Evolutionary conservation across 1,284 basidiomycete species (phyloP).

Genomic region (Boletellus dicymbophilus): DNA sequence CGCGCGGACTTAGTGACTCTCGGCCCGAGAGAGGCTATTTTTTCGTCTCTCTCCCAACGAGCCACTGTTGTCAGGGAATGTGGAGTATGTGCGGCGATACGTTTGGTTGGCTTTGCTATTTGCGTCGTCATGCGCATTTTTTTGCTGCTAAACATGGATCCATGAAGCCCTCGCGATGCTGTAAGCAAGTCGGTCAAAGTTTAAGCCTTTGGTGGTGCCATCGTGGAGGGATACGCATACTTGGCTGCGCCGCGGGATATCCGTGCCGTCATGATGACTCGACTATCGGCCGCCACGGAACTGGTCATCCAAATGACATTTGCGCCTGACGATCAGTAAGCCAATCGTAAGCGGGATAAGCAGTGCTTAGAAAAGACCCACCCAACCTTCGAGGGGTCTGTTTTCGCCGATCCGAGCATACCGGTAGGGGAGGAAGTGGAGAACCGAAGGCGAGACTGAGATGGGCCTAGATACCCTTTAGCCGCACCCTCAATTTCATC

Average conservation of each 20-base stretch:
- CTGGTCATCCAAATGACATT: slow-evolving; percentile 3
- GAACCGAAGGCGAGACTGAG: neutral
- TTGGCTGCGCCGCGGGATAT: neutral
- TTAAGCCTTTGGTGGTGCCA: neutral
- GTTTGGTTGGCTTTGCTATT: neutral
- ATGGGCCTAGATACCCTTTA: neutral
- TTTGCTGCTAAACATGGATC: too few relatives aligned
- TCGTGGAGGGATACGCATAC: too few relatives aligned
- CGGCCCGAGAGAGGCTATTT: neutral
- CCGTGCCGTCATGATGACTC: slow-evolving; percentile 15
- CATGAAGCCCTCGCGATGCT: too few relatives aligned
- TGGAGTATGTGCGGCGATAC: neutral
- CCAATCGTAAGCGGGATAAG: slow-evolving; percentile 8
- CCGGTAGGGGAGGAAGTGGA: neutral
- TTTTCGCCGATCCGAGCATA: neutral
- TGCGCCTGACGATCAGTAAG: slow-evolving; percentile 8
- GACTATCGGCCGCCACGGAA: neutral
- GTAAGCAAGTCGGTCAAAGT: neutral
- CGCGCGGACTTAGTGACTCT: neutral
- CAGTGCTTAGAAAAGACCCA: slow-evolving; percentile 1
- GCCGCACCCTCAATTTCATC: slow-evolving; percentile 4
- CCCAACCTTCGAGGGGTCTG: neutral
- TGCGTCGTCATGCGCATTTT: neutral
- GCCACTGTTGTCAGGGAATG: neutral
- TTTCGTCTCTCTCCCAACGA: neutral